A percentile compares a stretch with the other conserved stretches of the same genome.
These are phyloP conservation scores for Cryptococcus neoformans DNA, from an alignment of 1,284 basidiomycete species.

Conservation along the genomic window DNA sequence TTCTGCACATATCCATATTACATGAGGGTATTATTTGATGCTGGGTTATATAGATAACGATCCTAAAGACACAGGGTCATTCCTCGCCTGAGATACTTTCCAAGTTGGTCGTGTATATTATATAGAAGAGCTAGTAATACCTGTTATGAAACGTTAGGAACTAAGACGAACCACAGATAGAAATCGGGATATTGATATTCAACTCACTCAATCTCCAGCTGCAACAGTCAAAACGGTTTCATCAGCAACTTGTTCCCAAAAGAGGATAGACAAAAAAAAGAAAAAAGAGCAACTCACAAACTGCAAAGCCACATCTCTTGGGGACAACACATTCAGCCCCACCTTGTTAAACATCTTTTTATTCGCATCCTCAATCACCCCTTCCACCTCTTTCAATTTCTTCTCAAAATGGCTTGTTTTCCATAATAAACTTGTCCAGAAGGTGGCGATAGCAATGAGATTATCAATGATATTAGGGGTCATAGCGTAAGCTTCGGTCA, in stretches of 20 bases:
- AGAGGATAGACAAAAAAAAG: neutral
- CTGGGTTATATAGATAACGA: no score
- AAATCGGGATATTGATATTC: no score
- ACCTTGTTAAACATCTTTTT: conserved; percentile 47
- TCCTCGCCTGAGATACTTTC: no score
- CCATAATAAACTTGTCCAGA: conserved; percentile 49
- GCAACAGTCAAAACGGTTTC: neutral
- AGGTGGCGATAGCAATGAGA: conserved; percentile 47
- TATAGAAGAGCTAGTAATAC: no score
- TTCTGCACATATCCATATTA: no score
- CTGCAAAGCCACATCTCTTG: conserved; percentile 51
- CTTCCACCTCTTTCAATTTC: conserved; percentile 45
- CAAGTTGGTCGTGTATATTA: no score
- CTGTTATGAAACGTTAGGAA: no score
- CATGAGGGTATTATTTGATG: no score
- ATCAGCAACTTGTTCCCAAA: no score
- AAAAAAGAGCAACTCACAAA: conserved; percentile 44
- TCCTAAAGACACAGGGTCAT: no score
- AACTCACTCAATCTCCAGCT: conserved; percentile 44
- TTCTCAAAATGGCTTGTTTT: conserved; percentile 49
- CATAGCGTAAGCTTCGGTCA: conserved; percentile 49
- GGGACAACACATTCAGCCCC: conserved; percentile 53
- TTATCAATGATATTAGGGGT: conserved; percentile 49
- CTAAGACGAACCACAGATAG: no score
- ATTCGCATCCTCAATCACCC: conserved; percentile 46